Percentiles rank a stretch among this genome's conserved stretches.
Conservation (phyloP, 2,329 filamentous ascomycete species). For the Plenodomus biglobosus region DNA sequence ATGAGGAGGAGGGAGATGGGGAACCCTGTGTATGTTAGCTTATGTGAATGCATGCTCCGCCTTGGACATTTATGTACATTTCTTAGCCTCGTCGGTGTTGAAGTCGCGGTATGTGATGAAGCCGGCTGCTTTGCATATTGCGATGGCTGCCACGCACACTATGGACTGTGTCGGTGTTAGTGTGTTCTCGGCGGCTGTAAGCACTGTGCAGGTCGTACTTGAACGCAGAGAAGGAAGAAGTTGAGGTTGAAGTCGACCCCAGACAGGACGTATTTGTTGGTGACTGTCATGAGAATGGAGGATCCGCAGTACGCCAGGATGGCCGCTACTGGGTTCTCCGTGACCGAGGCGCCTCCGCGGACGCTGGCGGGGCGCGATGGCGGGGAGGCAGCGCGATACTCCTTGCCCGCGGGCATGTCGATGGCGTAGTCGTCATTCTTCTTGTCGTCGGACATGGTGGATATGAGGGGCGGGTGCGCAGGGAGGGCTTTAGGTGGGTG, state of each 20-base stretch:
- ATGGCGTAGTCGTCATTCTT: slow-evolving; percentile 78
- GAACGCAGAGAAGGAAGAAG: slow-evolving; percentile 89
- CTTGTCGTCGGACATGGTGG: slow-evolving; percentile 82
- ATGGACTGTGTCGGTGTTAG: slow-evolving; percentile 63
- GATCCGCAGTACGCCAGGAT: slow-evolving; percentile 89
- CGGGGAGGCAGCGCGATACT: slow-evolving; percentile 47
- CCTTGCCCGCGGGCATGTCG: slow-evolving; percentile 58
- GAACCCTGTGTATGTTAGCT: slow-evolving; percentile 67
- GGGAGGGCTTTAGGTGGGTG: slow-evolving; percentile 5
- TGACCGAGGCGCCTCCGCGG: slow-evolving; percentile 46
- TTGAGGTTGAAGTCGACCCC: slow-evolving; percentile 92
- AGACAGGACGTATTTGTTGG: slow-evolving; percentile 97
- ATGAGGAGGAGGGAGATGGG: slow-evolving; percentile 93
- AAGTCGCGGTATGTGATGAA: slow-evolving; percentile 84
- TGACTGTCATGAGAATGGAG: slow-evolving; percentile 99
- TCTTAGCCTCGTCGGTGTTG: slow-evolving; percentile 84
- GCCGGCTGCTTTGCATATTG: slow-evolving; percentile 76
- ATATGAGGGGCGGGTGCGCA: slow-evolving; percentile 9
- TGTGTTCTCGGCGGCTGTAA: background rate
- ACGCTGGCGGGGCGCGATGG: slow-evolving; percentile 48
- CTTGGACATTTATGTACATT: slow-evolving; percentile 65
- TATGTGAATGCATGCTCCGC: background rate
- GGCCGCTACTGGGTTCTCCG: slow-evolving; percentile 76
- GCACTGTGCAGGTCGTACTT: slow-evolving; percentile 61
- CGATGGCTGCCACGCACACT: slow-evolving; percentile 84